A percentile compares a stretch with the other conserved stretches of the same genome.
These are phyloP conservation scores for Carex myosuroides DNA, from an alignment of 176 grass and related monocot genomes.

Conservation along the genomic window DNA sequence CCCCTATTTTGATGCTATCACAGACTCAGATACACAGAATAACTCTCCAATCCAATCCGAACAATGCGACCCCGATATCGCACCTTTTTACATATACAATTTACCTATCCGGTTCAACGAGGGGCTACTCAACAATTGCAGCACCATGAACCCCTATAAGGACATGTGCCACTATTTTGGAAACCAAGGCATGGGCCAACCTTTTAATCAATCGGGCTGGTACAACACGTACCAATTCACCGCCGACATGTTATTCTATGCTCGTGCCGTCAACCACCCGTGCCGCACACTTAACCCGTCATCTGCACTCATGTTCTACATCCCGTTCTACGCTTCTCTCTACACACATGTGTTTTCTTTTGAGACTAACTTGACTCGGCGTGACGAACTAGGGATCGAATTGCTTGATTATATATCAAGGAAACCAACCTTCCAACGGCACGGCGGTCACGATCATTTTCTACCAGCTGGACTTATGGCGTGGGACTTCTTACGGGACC, in stretches of 20 bases:
- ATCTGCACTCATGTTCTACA: conserved; percentile 5
- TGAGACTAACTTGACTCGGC: neutral
- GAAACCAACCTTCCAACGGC: conserved; percentile 18
- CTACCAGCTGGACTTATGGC: conserved; percentile 15
- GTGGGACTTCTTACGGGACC: neutral
- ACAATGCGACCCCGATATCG: neutral
- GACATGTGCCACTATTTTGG: conserved; percentile 25
- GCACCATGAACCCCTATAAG: neutral
- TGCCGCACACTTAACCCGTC: conserved; percentile 23
- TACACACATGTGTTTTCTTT: conserved; percentile 2
- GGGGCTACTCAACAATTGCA: conserved; percentile 13
- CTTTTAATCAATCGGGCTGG: conserved; percentile 15
- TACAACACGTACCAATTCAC: conserved; percentile 32
- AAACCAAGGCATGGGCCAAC: conserved; percentile 22
- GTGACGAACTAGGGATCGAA: conserved; percentile 22
- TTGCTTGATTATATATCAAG: conserved; percentile 11
- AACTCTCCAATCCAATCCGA: neutral
- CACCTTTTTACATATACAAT: conserved; percentile 22
- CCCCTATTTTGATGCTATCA: neutral
- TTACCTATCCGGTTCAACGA: conserved; percentile 30
- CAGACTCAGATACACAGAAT: neutral
- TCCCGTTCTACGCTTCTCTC: conserved; percentile 34
- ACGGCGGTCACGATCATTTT: conserved; percentile 34
- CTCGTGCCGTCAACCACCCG: conserved; percentile 30
- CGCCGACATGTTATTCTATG: conserved; percentile 34